Evolutionary conservation across 1,284 basidiomycete species (phyloP), one percentile per base, ranked within the genome.

Genomic region (Irpex lacteus): DNA sequence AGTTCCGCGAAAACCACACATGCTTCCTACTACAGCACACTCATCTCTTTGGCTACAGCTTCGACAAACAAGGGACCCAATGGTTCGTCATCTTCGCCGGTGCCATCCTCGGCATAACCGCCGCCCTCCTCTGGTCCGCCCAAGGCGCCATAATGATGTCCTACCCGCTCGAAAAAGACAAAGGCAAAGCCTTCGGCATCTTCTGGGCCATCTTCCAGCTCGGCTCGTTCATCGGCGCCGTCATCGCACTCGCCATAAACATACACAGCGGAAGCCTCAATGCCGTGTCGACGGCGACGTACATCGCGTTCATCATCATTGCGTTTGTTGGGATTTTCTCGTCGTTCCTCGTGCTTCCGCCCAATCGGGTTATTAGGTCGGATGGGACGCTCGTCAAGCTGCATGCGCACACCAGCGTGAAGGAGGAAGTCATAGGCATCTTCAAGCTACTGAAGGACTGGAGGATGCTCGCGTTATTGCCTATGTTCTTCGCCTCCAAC

Each of bases 181-280:
- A 88, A 72, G 72, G 78, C 4, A 75, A 73, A 54, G 71, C 78
- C 8, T 81, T 79, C 65, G 78, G 77, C 13, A 66, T 84, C 60
- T 82, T 85, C 71, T 87, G 85, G 85, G 76, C 79, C 58, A 80
- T 84, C 70, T 85, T 85, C 78, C 82, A 85, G 67, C 72, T 81
- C 57, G 80, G 84, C 40, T 80, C 80, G n/a, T 79, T 83, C 47
- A 77, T 86, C 47, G 84, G 84, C 11, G 76, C 79, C 0, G 74
- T 83, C 54, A 82, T 85, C 66, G 77, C 82, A n/a, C 74, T 85
- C 49, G 81, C 78, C 1, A 77, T 80, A 71, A 79, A 80, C 71
- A 75, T 75, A 63, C 60, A 69, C 54, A 65, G 60, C 1, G 76
- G 76, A 2, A 61, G 62, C 2, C 71, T 77, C 57, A 70, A 69